A percentile compares a stretch with the other conserved stretches of the same genome.
These are phyloP conservation scores for Talaromyces sp. DNA, from an alignment of 2,329 filamentous ascomycete genomes.

Conservation along the genomic window DNA sequence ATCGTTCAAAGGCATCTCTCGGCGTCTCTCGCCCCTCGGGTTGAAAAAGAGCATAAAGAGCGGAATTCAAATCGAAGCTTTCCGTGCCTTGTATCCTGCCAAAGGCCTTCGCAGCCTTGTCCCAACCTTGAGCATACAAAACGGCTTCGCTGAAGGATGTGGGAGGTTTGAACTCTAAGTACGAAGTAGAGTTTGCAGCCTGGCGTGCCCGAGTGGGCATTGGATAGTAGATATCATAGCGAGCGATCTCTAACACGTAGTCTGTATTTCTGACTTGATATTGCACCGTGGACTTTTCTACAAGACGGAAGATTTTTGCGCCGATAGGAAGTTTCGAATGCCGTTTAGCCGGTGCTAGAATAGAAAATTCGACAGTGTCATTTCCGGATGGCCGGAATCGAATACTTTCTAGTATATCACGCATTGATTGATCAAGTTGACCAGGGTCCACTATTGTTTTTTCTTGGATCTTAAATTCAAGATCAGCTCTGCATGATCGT, in stretches of 20 bases:
- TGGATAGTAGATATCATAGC: constrained; percentile 39
- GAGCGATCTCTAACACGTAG: constrained; percentile 43
- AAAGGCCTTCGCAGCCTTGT: constrained; percentile 31
- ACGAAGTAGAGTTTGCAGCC: neutral
- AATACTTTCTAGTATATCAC: constrained; percentile 30
- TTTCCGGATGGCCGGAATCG: constrained; percentile 23
- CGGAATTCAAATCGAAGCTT: constrained; percentile 30
- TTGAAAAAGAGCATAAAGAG: constrained; percentile 35
- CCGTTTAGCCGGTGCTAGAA: constrained; percentile 26
- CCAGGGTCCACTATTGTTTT: constrained; percentile 34
- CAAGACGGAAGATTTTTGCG: constrained; percentile 30
- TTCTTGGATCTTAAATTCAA: constrained; percentile 41
- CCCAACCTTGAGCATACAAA: constrained; percentile 40
- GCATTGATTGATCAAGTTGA: constrained; percentile 28
- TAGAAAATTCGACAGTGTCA: constrained; percentile 13
- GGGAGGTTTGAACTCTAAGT: constrained; percentile 24
- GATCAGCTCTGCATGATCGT: constrained; percentile 34
- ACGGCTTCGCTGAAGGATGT: constrained; percentile 32
- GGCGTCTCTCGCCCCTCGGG: constrained; percentile 19
- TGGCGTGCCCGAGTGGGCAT: neutral
- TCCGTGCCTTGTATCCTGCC: constrained; percentile 34
- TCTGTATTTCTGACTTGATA: constrained; percentile 40
- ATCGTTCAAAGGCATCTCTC: constrained; percentile 33
- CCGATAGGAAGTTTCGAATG: constrained; percentile 30
- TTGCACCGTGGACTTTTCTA: constrained; percentile 40